Evolutionary conservation across 208 protist species (phyloP).

Genomic region (Trypanosoma conorhini): DNA sequence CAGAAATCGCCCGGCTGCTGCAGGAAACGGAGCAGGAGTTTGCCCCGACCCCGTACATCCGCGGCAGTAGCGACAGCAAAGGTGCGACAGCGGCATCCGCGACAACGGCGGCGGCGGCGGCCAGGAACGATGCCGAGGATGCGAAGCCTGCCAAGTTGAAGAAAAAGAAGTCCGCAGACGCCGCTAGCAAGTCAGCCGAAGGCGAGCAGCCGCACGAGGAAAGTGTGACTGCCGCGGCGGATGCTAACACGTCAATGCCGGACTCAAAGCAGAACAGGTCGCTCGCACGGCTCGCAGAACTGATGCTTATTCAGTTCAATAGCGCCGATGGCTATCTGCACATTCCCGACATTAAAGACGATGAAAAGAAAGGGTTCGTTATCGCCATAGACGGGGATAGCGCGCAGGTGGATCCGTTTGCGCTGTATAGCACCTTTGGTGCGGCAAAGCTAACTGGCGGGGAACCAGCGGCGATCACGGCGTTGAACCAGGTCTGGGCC

Average conservation of each 20-base stretch:
- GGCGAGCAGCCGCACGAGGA: constrained; percentile 19
- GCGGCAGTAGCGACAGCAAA: constrained; percentile 14
- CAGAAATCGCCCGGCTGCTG: constrained; percentile 29
- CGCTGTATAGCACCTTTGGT: constrained; percentile 75
- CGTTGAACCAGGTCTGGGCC: constrained; percentile 72
- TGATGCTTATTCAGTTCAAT: constrained; percentile 86
- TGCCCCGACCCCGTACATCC: constrained; percentile 26
- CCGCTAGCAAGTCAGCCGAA: constrained; percentile 15
- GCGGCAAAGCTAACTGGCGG: constrained; percentile 32
- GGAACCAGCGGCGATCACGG: constrained; percentile 55
- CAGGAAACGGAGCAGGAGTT: constrained; percentile 41
- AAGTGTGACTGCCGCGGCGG: neutral
- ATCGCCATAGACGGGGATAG: constrained; percentile 68
- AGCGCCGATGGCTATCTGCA: constrained; percentile 84
- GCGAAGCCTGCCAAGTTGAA: constrained; percentile 5
- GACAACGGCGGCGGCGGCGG: constrained; percentile 6
- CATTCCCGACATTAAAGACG: constrained; percentile 42
- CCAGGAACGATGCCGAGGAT: constrained; percentile 3
- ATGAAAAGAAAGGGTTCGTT: constrained; percentile 68
- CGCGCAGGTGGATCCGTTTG: constrained; percentile 71
- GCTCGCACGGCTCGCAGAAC: constrained; percentile 55
- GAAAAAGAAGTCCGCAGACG: constrained; percentile 31
- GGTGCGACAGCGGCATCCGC: constrained; percentile 8
- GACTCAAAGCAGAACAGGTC: constrained; percentile 28
- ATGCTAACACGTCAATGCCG: neutral